These are phyloP conservation scores for Fagopyrum tataricum DNA, from an alignment of 148 eudicot species.

Conservation along the genomic window DNA sequence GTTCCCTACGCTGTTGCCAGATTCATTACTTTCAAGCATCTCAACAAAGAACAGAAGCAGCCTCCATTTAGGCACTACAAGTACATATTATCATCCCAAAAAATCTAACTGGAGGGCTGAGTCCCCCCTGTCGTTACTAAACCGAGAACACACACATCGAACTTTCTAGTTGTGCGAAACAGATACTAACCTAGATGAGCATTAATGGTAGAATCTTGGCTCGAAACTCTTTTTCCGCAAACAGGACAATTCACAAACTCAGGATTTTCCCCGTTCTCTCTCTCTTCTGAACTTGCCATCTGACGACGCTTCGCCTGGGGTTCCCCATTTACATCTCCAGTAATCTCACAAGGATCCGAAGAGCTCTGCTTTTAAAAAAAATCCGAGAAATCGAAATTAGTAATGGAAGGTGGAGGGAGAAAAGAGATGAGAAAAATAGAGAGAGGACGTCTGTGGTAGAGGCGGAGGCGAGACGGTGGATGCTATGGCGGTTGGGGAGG, in stretches of 20 bases:
- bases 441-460: conserved; percentile 9
- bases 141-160: background rate
- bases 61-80: background rate
- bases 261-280: conserved; percentile 7
- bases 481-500: conserved; percentile 43
- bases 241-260: conserved; percentile 51
- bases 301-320: conserved; percentile 3
- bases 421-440: conserved; percentile 1
- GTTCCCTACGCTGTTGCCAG: background rate
- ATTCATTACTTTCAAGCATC: background rate
- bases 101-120: background rate
- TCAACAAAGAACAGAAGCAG: background rate
- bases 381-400: background rate
- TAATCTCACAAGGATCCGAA: conserved; percentile 7
- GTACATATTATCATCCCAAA: background rate
- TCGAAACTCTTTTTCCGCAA: conserved; percentile 36
- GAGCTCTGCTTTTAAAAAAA: conserved; percentile 17
- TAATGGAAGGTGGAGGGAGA: conserved; percentile 5
- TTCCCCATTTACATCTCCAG: background rate
- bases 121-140: background rate
- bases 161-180: background rate
- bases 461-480: conserved; percentile 25
- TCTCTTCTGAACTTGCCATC: background rate
- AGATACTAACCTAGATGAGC: conserved; percentile 51
- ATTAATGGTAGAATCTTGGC: conserved; percentile 37